Base-by-base conservation (phyloP, 805 yeast species). In the Candida vartiovaarae region DNA sequence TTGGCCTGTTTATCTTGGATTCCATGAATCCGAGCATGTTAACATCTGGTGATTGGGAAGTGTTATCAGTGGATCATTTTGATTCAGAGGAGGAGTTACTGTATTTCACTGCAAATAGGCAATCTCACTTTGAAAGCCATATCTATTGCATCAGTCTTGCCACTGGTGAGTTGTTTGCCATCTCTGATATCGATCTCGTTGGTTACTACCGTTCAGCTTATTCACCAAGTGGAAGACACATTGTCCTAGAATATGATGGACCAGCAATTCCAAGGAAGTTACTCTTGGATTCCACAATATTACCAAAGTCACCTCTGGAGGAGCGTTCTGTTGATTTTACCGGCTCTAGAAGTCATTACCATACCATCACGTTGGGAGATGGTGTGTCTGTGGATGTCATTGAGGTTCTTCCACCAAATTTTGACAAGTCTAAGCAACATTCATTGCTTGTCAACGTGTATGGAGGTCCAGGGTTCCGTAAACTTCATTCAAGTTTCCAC, bases 381-480 rank as follows among this genome's bases (percentile, higher is more conserved):
- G 60, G 58, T 29, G 51, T 43, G 4, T 60, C 61, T 2, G 59
- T 80, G 6, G 75, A 80, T 54, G 70, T 78, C 43, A 61, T 80
- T 34, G 90, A 84, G 54, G 76, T 80, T 7, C 66, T 72, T 36
- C 95, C 95, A 0, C 70, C 72, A 0, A 65, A 68, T 38, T 76
- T 82, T 52, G 65, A 78, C 48, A 62, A 71, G 2, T 51, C 51
- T 1, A 61, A 60, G 34, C 70, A 73, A 48, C 77, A 83, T 53
- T 90, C 93, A 0, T 48, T 85, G 9, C 60, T 85, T 36, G 87
- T 84, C 3, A 73, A 75, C 45, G 80, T 76, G 1, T 85, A 85
- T 57, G 93, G 89, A 4, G 95, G 93, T 0, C 95, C 95, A 1
- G 95, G 93, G 0, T 79, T 85, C 4, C 81, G 78, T 50, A 72